Conservation (phyloP, 371 early-diverging fungal genomes). For the Mortierella sp. region DNA sequence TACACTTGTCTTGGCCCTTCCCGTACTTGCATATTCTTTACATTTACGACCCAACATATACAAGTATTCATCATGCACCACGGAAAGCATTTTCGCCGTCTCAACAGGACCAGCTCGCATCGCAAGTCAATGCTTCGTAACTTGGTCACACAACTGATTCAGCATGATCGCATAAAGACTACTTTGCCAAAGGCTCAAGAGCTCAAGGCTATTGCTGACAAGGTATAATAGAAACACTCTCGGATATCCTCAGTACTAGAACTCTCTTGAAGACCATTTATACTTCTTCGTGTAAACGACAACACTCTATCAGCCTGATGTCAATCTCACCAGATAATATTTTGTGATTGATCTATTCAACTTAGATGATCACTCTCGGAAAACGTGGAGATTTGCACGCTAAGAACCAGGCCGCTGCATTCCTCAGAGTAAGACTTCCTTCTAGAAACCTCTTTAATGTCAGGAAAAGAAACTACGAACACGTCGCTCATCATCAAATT, state of each 20-base stretch:
- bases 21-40: not conserved
- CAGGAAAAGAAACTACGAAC: not conserved
- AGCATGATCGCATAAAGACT: constrained; percentile 93
- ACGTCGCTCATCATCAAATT: not conserved
- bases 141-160: constrained; percentile 87
- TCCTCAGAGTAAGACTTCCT: constrained; percentile 64
- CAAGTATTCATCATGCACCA: constrained; percentile 69
- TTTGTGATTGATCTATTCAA: not conserved
- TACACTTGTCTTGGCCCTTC: not conserved
- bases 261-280: too few species aligned
- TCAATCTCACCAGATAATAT: not conserved
- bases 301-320: too few species aligned
- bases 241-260: too few species aligned
- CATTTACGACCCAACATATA: not conserved
- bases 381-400: constrained; percentile 78
- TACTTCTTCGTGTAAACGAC: too few species aligned
- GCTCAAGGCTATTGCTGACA: constrained; percentile 87
- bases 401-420: constrained; percentile 70
- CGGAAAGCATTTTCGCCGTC: constrained; percentile 76
- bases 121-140: constrained; percentile 88
- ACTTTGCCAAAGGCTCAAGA: constrained; percentile 96
- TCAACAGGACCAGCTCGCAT: constrained; percentile 81
- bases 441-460: not conserved
- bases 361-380: constrained; percentile 81
- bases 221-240: constrained; percentile 59